These are phyloP conservation scores for Lithospermum erythrorhizon DNA, from an alignment of 257 asterid genomes.

Conservation along the genomic window DNA sequence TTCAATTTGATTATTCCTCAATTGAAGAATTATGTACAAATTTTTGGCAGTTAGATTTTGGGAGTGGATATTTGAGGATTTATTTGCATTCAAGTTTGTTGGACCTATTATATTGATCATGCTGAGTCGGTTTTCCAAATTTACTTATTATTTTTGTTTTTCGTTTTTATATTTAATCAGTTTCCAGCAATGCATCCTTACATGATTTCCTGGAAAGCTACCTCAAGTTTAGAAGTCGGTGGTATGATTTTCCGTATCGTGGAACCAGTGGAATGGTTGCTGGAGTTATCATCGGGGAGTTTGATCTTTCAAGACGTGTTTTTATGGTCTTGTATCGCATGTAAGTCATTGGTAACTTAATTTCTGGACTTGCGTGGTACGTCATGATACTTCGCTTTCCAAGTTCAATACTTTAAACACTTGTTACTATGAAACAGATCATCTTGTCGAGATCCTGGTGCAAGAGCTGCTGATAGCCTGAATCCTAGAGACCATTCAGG, in stretches of 20 bases:
- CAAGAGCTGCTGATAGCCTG: slow-evolving; percentile 60
- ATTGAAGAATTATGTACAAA: too few relatives aligned
- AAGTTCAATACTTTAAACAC: neutral
- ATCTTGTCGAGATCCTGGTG: slow-evolving; percentile 84
- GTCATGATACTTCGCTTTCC: neutral
- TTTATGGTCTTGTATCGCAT: slow-evolving; percentile 87
- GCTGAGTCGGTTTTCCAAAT: too few relatives aligned
- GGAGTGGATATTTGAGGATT: too few relatives aligned
- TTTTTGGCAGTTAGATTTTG: too few relatives aligned
- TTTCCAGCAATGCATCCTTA: slow-evolving; percentile 68
- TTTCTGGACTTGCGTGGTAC: neutral
- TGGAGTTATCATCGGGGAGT: slow-evolving; percentile 79
- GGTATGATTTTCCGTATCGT: slow-evolving; percentile 92
- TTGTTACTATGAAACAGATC: slow-evolving; percentile 36
- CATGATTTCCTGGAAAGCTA: slow-evolving; percentile 74
- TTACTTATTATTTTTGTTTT: too few relatives aligned
- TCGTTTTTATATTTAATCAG: slow-evolving; percentile 27
- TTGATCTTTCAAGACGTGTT: slow-evolving; percentile 80
- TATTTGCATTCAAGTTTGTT: too few relatives aligned
- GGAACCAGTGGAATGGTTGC: slow-evolving; percentile 62
- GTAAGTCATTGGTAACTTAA: slow-evolving; percentile 31
- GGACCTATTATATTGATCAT: too few relatives aligned
- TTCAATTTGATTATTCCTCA: too few relatives aligned
- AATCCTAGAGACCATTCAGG: slow-evolving; percentile 71
- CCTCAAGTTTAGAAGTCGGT: slow-evolving; percentile 77